Percentiles rank a stretch among this genome's conserved stretches.
Evolutionary conservation across 371 early-diverging fungal species (phyloP).

Genomic region (Quaeritorhiza haematococci): DNA sequence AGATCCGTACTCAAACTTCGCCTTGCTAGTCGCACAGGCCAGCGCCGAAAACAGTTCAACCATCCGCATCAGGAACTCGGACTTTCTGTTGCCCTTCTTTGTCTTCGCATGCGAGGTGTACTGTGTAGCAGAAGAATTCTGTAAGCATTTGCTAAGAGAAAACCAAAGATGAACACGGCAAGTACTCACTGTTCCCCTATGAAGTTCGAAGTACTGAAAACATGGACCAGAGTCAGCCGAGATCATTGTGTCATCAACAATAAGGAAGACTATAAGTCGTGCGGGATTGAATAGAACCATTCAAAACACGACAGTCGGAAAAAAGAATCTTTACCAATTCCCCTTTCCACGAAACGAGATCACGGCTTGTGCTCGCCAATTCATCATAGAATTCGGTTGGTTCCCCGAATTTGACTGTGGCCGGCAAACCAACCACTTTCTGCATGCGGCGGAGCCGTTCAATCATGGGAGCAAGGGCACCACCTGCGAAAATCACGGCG

Average conservation of each 20-base stretch:
- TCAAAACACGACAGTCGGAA: not conserved
- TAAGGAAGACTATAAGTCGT: too few species aligned
- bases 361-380: constrained; percentile 59
- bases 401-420: constrained; percentile 68
- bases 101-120: constrained; percentile 87
- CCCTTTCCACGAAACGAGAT: constrained; percentile 83
- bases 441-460: constrained; percentile 74
- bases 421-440: constrained; percentile 72
- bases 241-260: not conserved
- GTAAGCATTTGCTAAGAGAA: not conserved
- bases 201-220: constrained; percentile 84
- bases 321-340: constrained; percentile 73
- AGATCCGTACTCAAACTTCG: constrained; percentile 7
- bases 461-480: constrained; percentile 77
- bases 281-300: too few species aligned
- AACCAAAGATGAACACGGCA: not conserved
- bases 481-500: constrained; percentile 39
- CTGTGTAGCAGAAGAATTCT: not conserved
- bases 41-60: constrained; percentile 68
- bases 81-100: constrained; percentile 79
- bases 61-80: constrained; percentile 79
- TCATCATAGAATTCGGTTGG: constrained; percentile 76
- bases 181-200: constrained; percentile 76
- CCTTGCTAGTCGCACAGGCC: constrained; percentile 24
- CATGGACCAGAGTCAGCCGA: not conserved